phyloP scores from a whole-genome alignment of 495 filamentous ascomycete genomes.

The Annulohypoxylon moriforme region DNA sequence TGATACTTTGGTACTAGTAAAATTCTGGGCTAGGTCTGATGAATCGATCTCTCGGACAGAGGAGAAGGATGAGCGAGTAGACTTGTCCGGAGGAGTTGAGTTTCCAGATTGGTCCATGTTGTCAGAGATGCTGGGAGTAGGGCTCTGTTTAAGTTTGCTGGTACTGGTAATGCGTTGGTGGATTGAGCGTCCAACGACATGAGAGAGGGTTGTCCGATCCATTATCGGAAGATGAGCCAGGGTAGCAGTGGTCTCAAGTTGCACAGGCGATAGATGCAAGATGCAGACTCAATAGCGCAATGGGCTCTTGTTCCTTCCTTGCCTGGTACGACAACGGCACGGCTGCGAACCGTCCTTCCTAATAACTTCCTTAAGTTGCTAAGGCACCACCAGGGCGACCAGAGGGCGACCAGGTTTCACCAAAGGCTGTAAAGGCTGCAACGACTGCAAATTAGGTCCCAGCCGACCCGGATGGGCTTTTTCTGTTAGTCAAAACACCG shows the following conservation, averaged over 20 bases:
- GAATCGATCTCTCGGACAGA: conserved; percentile 65
- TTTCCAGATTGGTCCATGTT: conserved; percentile 36
- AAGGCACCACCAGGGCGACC: conserved; percentile 20
- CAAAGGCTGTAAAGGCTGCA: conserved; percentile 21
- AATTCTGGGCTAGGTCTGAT: conserved; percentile 72
- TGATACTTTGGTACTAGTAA: conserved; percentile 73
- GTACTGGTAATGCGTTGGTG: conserved; percentile 20
- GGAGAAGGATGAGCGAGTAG: conserved; percentile 65
- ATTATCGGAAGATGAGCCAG: conserved; percentile 42
- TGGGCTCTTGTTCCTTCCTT: conserved; percentile 25
- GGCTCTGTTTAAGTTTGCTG: conserved; percentile 41
- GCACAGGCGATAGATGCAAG: conserved; percentile 44
- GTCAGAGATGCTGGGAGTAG: conserved; percentile 31
- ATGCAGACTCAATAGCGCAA: conserved; percentile 47
- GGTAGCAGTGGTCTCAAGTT: conserved; percentile 18
- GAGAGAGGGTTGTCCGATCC: conserved; percentile 40
- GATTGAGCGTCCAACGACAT: conserved; percentile 34
- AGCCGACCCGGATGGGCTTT: conserved; percentile 45
- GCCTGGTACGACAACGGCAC: conserved; percentile 25
- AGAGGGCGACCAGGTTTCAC: conserved; percentile 38
- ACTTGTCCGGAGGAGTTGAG: conserved; percentile 51
- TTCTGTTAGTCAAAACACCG: conserved; percentile 63
- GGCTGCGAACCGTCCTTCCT: conserved; percentile 9
- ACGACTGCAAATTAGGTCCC: conserved; percentile 20
- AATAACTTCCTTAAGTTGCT: neutral